Evolutionary conservation across 441 rosid species (phyloP), one percentile per base, ranked within the genome.

Genomic region (Populus hybrid): DNA sequence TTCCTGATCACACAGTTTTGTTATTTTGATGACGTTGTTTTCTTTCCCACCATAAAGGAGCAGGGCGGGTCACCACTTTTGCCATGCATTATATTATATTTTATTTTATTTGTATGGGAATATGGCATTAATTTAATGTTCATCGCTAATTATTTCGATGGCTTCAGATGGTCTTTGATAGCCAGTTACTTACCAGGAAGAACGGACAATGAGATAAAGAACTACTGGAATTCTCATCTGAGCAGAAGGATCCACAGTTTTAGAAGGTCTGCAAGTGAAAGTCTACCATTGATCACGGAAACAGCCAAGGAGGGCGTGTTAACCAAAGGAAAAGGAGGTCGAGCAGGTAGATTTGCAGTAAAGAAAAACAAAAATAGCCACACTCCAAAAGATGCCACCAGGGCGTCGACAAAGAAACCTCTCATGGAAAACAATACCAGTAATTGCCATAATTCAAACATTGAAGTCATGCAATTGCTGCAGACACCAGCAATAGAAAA

Each of bases 171-270:
- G 98, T 91, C 97, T 7, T 71, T 89, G 76, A 94, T 94, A 65
- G 98, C 98, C 20, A 82, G 87, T 40, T 84, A 90, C 77, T 85
- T 94, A 35, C 91, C 97, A 5, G 98, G 97, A 68, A 83, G 98
- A 86, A 94, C 98, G 69, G 98, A 94, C 82, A 94, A 94, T 82
- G 98, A 94, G 80, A 91, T 94, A 5, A 94, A 94, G 80, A 94
- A 92, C 45, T 89, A 92, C 80, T 92, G 98, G 98, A 94, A 92
- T 80, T 92, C 97, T 45, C 94, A 91, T 75, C 75, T 94, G 35
- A 87, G 97, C 59, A 83, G 97, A 56, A 91, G 88, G 82, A 83
- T 91, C 59, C 76, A 77, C 78, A 76, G 75, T 16, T 84, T 84
- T 23, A 76, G 85, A 40, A 81, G 76, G 38, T 78, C 67, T 12